Base-by-base conservation (phyloP, 805 yeast species). In the Candida cerambycidarum region DNA sequence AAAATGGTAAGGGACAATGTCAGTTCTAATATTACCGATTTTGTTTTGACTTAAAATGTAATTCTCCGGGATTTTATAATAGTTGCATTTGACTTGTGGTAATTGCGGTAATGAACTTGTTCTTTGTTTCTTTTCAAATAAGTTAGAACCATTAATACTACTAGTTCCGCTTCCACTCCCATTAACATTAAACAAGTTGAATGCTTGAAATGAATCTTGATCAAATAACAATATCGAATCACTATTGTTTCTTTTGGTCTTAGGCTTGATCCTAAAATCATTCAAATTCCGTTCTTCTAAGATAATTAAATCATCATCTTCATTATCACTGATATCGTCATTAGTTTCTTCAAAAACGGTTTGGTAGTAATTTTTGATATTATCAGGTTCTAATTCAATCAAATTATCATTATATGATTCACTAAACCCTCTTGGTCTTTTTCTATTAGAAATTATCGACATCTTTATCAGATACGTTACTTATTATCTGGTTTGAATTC, bases 401-500 rank as follows among this genome's bases (percentile, higher is more conserved):
- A 38, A 18, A 30, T 42, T 38, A 18, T 40, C 47, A 12, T 38
- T 32, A 42, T 67, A 65, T n/a, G 65, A 56, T 39, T 65, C 74
- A 46, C 73, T 65, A 45, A 70, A 67, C 18, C 74, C 74, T 50
- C 76, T 61, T 16, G 76, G 76, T 46, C 76, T 56, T 45, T 70
- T 70, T 52, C 76, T 55, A 47, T 70, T 70, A 3, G 39, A 21
- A 17, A 36, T 36, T 16, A 36, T 16, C n/a, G 39, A 36, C 39
- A 36, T 36, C 13, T 4, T n/a, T n/a, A n/a, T n/a, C n/a, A n/a
- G n/a, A n/a, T n/a, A n/a, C n/a, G n/a, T n/a, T n/a, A n/a, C n/a
- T n/a, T n/a, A n/a, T n/a, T n/a, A n/a, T n/a, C n/a, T n/a, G n/a
- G n/a, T n/a, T n/a, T n/a, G n/a, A n/a, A n/a, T n/a, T n/a, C n/a